Conservation (phyloP, 1,139 yeast genomes). For the Casaregolazyma suthepensis region DNA sequence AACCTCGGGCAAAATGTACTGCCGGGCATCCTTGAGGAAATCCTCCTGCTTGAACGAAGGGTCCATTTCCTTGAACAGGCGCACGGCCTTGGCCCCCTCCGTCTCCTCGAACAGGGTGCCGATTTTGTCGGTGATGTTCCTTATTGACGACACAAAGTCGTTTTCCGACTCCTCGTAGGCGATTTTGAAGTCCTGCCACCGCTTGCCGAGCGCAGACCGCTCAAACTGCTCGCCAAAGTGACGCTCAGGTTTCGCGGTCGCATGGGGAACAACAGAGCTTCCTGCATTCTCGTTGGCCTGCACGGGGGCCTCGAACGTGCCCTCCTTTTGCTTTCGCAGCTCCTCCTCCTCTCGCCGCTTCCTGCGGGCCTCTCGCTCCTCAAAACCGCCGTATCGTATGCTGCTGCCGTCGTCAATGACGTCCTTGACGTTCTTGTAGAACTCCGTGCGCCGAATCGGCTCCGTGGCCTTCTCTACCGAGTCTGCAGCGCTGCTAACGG, state of each 20-base stretch:
- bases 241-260: conserved; percentile 69
- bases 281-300: conserved; percentile 86
- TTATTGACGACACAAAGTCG: conserved; percentile 73
- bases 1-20: conserved; percentile 90
- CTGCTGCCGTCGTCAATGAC: conserved; percentile 90
- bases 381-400: conserved; percentile 88
- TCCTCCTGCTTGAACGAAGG: conserved; percentile 77
- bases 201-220: conserved; percentile 65
- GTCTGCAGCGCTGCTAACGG: conserved; percentile 75
- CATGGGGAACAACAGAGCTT: conserved; percentile 72
- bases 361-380: conserved; percentile 77
- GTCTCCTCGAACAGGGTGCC: conserved; percentile 93
- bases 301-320: conserved; percentile 54
- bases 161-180: conserved; percentile 87
- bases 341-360: conserved; percentile 48
- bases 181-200: conserved; percentile 54
- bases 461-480: conserved; percentile 75
- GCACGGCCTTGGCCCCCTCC: conserved; percentile 86
- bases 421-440: conserved; percentile 82
- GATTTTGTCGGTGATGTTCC: conserved; percentile 74
- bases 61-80: conserved; percentile 82
- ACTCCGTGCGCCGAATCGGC: conserved; percentile 87
- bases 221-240: conserved; percentile 61
- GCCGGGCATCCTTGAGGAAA: conserved; percentile 80
- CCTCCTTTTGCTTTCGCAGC: conserved; percentile 47